Base-by-base conservation (phyloP, 2,329 filamentous ascomycete genomes). In the Xylaria sp. region DNA sequence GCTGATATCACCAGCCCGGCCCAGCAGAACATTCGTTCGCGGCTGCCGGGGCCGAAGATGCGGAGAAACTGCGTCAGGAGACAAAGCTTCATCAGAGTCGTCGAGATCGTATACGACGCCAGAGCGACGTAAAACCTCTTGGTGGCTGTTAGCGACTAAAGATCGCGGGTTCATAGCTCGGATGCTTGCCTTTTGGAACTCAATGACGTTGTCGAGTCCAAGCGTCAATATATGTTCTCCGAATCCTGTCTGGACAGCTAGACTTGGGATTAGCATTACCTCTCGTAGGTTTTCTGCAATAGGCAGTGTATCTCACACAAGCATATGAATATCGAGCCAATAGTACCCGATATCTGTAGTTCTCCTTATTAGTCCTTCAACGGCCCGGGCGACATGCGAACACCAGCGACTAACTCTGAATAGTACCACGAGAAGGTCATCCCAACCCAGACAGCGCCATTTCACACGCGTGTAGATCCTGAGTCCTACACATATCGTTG, bases 31-130 rank as follows among this genome's bases (percentile, higher is more conserved):
- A 49, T 48, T 29, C 66, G 56, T 16, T 57, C 45, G n/a, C 59
- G 62, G 2, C 16, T 56, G 16, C 56, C 61, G 7, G 45, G 54
- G 1, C 59, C 51, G 59, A 70, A 72, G n/a, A 74, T 60, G 8
- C 71, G 70, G 16, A 74, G 66, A 56, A 72, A 75, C 34, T 74
- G 72, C 9, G 69, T 54, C 1, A 74, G 63, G 0, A 75, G 65
- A 5, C 71, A 72, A 6, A 74, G 62, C 43, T 75, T 75, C 62
- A 72, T 69, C 24, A 73, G 65, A 0, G 67, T 66, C 11, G 68
- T 70, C 8, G 71, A 72, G 40, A 70, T 53, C 16, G 54, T 62
- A 56, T 72, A 74, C 7, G 67, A 60, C 7, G 61, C 65, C 45
- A 72, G 62, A 8, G 64, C 55, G 2, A 72, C 55, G 53, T 72